Conservation (phyloP, 2,329 filamentous ascomycete species). For the Monosporascus sp. region DNA sequence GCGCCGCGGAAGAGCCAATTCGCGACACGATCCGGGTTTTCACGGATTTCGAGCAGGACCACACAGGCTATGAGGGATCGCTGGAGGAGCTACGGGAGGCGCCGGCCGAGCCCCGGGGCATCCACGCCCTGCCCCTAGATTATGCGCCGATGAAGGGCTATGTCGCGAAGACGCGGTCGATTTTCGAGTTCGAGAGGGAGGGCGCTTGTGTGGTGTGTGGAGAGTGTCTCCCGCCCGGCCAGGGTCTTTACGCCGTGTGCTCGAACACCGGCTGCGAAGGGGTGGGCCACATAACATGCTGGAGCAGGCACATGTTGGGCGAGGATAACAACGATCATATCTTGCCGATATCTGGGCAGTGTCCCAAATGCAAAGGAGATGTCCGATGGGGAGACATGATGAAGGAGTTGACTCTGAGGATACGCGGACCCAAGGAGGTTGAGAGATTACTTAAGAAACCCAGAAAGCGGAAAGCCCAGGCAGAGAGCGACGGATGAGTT, state of each 20-base stretch:
- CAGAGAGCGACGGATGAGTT: constrained; percentile 3
- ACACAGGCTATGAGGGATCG: neutral
- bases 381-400: constrained; percentile 73
- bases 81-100: neutral
- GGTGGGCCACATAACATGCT: constrained; percentile 56
- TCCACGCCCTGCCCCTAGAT: constrained; percentile 50
- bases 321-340: constrained; percentile 36
- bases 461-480: constrained; percentile 26
- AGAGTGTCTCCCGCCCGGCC: constrained; percentile 37
- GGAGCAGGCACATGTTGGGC: constrained; percentile 47
- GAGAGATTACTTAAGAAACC: constrained; percentile 60
- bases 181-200: constrained; percentile 52
- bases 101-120: constrained; percentile 34
- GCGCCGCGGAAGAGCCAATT: constrained; percentile 41
- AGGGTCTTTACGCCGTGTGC: constrained; percentile 54
- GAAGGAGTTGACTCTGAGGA: constrained; percentile 72
- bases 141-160: constrained; percentile 49
- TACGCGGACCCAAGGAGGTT: constrained; percentile 65
- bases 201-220: constrained; percentile 51
- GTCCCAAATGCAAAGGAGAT: constrained; percentile 61
- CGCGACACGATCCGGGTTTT: constrained; percentile 46
- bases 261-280: constrained; percentile 48
- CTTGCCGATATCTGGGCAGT: constrained; percentile 63
- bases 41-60: constrained; percentile 45
- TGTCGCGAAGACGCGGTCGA: constrained; percentile 48